A percentile compares a stretch with the other conserved stretches of the same genome.
Evolutionary conservation across 768 basidiomycete species (phyloP).

Genomic region (Pleurotus eryngii): DNA sequence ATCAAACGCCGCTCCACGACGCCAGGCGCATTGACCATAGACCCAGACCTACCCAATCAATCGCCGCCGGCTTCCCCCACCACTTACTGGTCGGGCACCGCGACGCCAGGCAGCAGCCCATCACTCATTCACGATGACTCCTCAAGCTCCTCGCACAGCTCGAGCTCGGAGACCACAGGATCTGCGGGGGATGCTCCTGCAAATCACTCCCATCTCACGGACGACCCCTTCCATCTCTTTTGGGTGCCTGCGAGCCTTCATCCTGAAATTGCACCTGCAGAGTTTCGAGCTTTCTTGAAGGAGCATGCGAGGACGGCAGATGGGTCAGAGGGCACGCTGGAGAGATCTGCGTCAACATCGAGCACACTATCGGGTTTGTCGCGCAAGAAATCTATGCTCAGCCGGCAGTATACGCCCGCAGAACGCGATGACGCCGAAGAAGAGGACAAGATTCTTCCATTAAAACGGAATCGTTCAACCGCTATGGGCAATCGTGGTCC

Average conservation of each 20-base stretch:
- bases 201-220: conserved; percentile 32
- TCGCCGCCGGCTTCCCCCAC: conserved; percentile 60
- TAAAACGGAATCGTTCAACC: conserved; percentile 66
- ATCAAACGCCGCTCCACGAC: conserved; percentile 80
- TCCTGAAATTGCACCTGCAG: conserved; percentile 95
- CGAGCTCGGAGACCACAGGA: conserved; percentile 11
- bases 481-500: conserved; percentile 68
- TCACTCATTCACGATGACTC: conserved; percentile 42
- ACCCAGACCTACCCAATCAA: conserved; percentile 87
- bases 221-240: conserved; percentile 90
- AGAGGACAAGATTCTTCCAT: conserved; percentile 59
- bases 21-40: conserved; percentile 80
- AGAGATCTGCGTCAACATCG: conserved; percentile 42
- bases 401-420: conserved; percentile 85
- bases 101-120: conserved; percentile 19
- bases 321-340: conserved; percentile 31
- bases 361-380: conserved; percentile 53
- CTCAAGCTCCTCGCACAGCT: conserved; percentile 32
- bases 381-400: conserved; percentile 91
- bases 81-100: conserved; percentile 44
- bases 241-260: conserved; percentile 98
- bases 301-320: conserved; percentile 76
- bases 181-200: conserved; percentile 24
- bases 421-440: conserved; percentile 75
- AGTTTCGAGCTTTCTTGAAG: conserved; percentile 93